These are phyloP conservation scores for Ascochyta pisi DNA, from an alignment of 2,329 filamentous ascomycete species.

Conservation along the genomic window DNA sequence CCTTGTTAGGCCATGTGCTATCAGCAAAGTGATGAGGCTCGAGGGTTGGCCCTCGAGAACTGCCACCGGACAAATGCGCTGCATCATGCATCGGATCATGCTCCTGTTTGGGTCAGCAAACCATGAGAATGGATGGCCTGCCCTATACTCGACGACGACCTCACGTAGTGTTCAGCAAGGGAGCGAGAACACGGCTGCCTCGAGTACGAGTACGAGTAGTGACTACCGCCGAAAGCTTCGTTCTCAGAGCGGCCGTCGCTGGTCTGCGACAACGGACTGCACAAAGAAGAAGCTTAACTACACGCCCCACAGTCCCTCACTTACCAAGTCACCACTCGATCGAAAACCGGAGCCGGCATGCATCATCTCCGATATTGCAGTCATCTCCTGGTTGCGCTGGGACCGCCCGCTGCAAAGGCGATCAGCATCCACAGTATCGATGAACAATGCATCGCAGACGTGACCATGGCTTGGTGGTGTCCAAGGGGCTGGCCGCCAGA, in stretches of 20 bases:
- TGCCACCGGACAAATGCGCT: slow-evolving; percentile 33
- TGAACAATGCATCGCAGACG: neutral
- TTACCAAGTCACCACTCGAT: slow-evolving; percentile 20
- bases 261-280: slow-evolving; percentile 21
- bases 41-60: slow-evolving; percentile 27
- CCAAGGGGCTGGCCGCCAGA: neutral
- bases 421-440: slow-evolving; percentile 29
- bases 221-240: slow-evolving; percentile 8
- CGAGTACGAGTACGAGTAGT: slow-evolving; percentile 6
- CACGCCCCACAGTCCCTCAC: slow-evolving; percentile 32
- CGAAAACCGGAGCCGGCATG: slow-evolving; percentile 18
- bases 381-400: slow-evolving; percentile 25
- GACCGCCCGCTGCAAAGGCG: slow-evolving; percentile 42
- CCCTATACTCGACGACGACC: slow-evolving; percentile 39
- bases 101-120: slow-evolving; percentile 36
- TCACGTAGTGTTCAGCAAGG: slow-evolving; percentile 34
- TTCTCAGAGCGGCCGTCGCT: slow-evolving; percentile 19
- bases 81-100: slow-evolving; percentile 42
- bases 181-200: slow-evolving; percentile 1
- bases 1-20: slow-evolving; percentile 25
- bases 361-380: slow-evolving; percentile 28
- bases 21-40: slow-evolving; percentile 42
- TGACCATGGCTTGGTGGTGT: neutral
- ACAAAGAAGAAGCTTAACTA: slow-evolving; percentile 13
- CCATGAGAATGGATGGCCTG: slow-evolving; percentile 30